Conservation (phyloP, 768 basidiomycete species). For the Boletus rubescentipes region DNA sequence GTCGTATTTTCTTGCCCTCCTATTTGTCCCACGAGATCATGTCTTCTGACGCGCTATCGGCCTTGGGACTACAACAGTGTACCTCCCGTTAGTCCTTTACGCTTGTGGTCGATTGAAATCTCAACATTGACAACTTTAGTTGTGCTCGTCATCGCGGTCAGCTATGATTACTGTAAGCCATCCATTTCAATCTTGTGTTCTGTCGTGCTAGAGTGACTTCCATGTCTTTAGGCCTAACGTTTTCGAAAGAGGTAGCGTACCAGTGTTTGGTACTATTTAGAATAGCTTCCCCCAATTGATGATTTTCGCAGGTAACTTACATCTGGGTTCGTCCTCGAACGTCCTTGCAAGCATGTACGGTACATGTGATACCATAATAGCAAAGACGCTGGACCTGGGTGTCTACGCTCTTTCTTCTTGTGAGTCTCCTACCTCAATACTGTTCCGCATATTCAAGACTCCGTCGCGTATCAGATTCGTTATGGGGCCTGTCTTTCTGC, state of each 20-base stretch:
- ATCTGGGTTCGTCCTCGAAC: slow-evolving; percentile 1
- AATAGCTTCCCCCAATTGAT: not conserved
- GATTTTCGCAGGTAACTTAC: not conserved
- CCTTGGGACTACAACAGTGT: not conserved
- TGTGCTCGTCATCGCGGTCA: not conserved
- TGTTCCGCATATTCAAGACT: not conserved
- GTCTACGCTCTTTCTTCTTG: slow-evolving; percentile 3
- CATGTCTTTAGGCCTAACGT: not conserved
- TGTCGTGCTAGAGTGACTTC: not conserved
- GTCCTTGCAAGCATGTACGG: not conserved
- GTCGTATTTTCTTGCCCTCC: not conserved
- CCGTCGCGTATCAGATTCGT: not conserved
- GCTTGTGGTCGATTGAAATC: no score
- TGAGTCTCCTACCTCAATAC: not conserved
- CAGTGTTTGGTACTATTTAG: no score
- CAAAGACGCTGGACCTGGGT: not conserved
- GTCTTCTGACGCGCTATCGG: not conserved
- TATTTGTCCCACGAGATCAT: no score
- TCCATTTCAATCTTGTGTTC: no score
- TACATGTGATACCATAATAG: not conserved
- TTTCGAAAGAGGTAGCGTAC: not conserved
- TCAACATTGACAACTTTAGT: no score
- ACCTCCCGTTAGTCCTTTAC: not conserved
- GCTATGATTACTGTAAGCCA: not conserved
- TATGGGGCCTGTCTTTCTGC: not conserved